These are phyloP conservation scores for Colletotrichum shisoi DNA, from an alignment of 2,329 filamentous ascomycete genomes.

Conservation along the genomic window DNA sequence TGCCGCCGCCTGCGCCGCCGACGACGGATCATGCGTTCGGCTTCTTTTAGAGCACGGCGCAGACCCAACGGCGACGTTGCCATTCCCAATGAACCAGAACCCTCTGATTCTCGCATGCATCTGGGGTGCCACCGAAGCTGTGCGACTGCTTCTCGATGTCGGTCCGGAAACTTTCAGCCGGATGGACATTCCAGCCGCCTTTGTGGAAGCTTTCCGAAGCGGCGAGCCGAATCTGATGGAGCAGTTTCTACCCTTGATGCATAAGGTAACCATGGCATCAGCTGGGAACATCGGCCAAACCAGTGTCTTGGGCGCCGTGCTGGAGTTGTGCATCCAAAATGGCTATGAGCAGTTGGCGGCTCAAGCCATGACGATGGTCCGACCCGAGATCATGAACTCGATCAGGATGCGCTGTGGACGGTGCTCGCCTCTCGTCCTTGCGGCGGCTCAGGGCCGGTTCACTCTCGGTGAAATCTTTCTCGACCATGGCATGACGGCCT, in stretches of 20 bases:
- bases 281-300: background rate
- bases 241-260: background rate
- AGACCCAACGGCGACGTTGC: background rate
- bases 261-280: background rate
- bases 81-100: background rate
- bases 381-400: background rate
- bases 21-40: conserved; percentile 6
- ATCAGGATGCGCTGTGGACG: conserved; percentile 13
- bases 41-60: conserved; percentile 20
- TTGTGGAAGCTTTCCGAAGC: background rate
- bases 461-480: background rate
- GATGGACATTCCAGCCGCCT: background rate
- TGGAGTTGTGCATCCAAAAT: background rate
- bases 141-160: background rate
- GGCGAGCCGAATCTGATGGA: background rate
- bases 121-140: background rate
- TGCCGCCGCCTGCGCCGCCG: background rate
- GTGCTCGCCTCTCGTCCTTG: conserved; percentile 15
- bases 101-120: conserved; percentile 7
- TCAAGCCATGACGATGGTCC: background rate
- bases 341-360: background rate
- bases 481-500: conserved; percentile 7
- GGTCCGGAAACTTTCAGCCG: background rate
- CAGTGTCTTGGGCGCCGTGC: background rate
- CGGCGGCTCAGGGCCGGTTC: background rate